Evolutionary conservation across 2,329 filamentous ascomycete genomes (phyloP).

Genomic region (Chaetoscypha palmicola): DNA sequence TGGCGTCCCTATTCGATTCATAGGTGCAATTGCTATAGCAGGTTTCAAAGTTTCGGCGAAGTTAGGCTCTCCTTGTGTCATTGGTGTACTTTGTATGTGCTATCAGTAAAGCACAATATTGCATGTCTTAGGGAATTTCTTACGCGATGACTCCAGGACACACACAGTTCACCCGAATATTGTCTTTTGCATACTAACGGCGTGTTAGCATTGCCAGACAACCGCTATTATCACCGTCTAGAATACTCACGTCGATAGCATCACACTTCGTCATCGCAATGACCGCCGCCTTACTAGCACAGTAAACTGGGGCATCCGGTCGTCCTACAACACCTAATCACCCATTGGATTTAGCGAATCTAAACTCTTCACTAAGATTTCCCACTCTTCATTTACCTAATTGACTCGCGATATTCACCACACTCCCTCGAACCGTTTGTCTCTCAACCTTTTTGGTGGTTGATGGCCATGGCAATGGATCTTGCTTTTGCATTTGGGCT

Average conservation of each 20-base stretch:
- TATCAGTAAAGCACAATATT: no score
- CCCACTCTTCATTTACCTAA: no score
- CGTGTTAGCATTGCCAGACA: conserved; percentile 3
- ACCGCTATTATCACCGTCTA: no score
- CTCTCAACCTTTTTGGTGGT: conserved; percentile 14
- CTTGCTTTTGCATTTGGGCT: conserved; percentile 38
- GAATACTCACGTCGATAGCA: conserved; percentile 37
- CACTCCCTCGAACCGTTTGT: conserved; percentile 34
- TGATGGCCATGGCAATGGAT: conserved; percentile 34
- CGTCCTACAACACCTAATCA: conserved; percentile 38
- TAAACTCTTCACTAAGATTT: no score
- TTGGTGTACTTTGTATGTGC: conserved; percentile 36
- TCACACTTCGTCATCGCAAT: conserved; percentile 40
- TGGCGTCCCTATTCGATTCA: conserved; percentile 36
- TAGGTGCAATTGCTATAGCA: conserved; percentile 31
- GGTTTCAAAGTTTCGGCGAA: conserved; percentile 24
- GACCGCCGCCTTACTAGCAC: conserved; percentile 40
- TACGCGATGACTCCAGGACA: conserved; percentile 41
- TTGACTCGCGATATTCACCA: conserved; percentile 41
- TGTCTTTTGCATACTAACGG: conserved; percentile 37
- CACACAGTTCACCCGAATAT: conserved; percentile 40
- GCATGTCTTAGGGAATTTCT: no score
- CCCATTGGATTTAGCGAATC: no score
- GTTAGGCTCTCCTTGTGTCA: conserved; percentile 35
- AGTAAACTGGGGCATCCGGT: conserved; percentile 38